Evolutionary conservation across 768 basidiomycete species (phyloP).

Genomic region (Mycena maculata): DNA sequence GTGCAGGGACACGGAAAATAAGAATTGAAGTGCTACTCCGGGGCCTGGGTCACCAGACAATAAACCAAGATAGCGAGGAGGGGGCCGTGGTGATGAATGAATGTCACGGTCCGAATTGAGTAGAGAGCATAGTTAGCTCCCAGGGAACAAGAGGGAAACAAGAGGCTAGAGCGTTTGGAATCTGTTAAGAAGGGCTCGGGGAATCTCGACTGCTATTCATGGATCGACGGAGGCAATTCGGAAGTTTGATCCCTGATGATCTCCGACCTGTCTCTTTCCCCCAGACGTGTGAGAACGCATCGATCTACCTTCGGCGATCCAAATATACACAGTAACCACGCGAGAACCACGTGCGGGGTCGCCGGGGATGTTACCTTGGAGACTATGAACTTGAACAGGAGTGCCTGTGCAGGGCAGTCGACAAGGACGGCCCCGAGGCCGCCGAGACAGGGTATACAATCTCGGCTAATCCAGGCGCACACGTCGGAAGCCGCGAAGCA

Average conservation of each 20-base stretch:
- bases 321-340: conserved; percentile 16
- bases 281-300: neutral
- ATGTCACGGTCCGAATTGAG: conserved; percentile 6
- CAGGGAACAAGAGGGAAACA: neutral
- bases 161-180: neutral
- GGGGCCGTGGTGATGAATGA: neutral
- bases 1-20: too few species aligned
- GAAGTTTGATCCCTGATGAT: conserved; percentile 13
- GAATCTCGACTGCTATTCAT: conserved; percentile 22
- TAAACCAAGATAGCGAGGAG: neutral
- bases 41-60: too few species aligned
- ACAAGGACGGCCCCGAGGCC: conserved; percentile 5
- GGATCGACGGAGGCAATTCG: conserved; percentile 31
- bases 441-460: conserved; percentile 7
- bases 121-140: neutral
- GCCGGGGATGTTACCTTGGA: conserved; percentile 35
- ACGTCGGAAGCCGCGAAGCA: conserved; percentile 12
- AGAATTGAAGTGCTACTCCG: too few species aligned
- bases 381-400: neutral
- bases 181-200: neutral
- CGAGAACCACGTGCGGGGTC: conserved; percentile 23
- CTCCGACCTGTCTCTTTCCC: too few species aligned
- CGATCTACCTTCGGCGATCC: neutral
- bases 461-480: conserved; percentile 17
- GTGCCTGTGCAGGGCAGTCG: neutral